phyloP scores from a whole-genome alignment of 192 early-diverging fungal species.

The Coemansia umbellata region DNA sequence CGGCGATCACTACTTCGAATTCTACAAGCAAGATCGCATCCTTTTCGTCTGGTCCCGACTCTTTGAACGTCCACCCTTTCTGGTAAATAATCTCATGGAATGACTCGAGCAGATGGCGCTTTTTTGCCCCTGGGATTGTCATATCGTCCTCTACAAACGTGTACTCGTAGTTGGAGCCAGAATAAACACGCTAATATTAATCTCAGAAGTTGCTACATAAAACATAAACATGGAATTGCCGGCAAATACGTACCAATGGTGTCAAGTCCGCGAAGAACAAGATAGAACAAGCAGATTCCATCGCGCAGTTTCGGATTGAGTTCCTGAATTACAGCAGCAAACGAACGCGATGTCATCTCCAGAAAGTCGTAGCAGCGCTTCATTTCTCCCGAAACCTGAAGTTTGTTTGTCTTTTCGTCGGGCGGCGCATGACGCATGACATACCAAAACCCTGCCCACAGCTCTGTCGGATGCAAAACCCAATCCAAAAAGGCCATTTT shows the following conservation, averaged over 20 bases:
- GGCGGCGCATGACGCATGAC: conserved; percentile 55
- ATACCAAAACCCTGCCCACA: conserved; percentile 74
- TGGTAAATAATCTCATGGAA: conserved; percentile 82
- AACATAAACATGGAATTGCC: background rate
- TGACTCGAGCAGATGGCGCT: conserved; percentile 67
- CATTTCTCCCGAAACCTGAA: conserved; percentile 53
- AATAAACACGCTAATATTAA: background rate
- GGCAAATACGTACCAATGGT: conserved; percentile 71
- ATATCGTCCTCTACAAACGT: conserved; percentile 94
- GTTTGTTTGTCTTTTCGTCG: conserved; percentile 54
- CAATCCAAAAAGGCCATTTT: conserved; percentile 62
- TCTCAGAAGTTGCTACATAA: background rate
- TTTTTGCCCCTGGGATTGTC: conserved; percentile 74
- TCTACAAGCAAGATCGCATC: conserved; percentile 86
- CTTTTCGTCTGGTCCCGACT: conserved; percentile 90
- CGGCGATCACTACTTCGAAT: conserved; percentile 84
- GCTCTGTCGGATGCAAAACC: conserved; percentile 77
- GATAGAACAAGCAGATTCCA: conserved; percentile 91
- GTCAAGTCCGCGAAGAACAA: conserved; percentile 92
- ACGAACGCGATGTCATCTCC: conserved; percentile 92
- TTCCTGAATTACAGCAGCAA: conserved; percentile 91
- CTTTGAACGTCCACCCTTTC: conserved; percentile 74
- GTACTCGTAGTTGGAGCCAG: background rate
- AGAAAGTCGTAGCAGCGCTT: conserved; percentile 87
- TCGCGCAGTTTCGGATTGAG: conserved; percentile 75